Evolutionary conservation across 164 flowering plant genomes (phyloP), one percentile per base, ranked within the genome.

Genomic region (Vitis labrusca): DNA sequence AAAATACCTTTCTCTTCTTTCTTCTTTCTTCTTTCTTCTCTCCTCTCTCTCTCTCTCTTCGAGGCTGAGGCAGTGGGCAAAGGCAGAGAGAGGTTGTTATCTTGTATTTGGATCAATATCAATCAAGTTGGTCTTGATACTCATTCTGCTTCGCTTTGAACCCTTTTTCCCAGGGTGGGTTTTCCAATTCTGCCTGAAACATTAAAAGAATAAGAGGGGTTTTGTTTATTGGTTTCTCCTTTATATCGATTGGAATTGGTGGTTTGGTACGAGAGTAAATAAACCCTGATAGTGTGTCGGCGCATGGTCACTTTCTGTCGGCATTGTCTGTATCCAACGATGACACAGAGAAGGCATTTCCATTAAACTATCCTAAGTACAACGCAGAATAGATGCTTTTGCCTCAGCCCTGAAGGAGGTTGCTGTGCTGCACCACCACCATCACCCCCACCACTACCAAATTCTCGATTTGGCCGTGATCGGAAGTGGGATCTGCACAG

Each of bases 221-320:
- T 19, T 44, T 47, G 17, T 55, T 10, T 57, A 52, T 55, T 55
- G 23, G 30, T 37, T 44, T 59, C 17, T 4, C 12, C 10, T 23
- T 62, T 59, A 15, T 9, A 53, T 30, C 59, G 64, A 59, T 62
- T 77, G 72, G 66, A 14, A 63, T 73, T 48, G 70, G 70, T 76
- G 63, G 80, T 70, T 70, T 63, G 74, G 66, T 59, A 60, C 59
- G 44, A 30, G 51, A 30, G 51, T 27, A 13, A 32, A 50, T 50
- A 47, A 8, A 53, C 47, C 69, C 71, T 37, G 70, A 66, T 56
- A 30, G 76, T 63, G 75, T 78, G 88, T 84, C 88, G 89, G 90
- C 86, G 85, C 72, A 51, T 68, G 72, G 86, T 88, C 86, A 58
- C 86, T 85, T 77, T 86, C 89, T 83, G 87, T 85, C 86, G 87